Conservation (phyloP, 768 basidiomycete species). For the Candolleomyces aberdarensis region DNA sequence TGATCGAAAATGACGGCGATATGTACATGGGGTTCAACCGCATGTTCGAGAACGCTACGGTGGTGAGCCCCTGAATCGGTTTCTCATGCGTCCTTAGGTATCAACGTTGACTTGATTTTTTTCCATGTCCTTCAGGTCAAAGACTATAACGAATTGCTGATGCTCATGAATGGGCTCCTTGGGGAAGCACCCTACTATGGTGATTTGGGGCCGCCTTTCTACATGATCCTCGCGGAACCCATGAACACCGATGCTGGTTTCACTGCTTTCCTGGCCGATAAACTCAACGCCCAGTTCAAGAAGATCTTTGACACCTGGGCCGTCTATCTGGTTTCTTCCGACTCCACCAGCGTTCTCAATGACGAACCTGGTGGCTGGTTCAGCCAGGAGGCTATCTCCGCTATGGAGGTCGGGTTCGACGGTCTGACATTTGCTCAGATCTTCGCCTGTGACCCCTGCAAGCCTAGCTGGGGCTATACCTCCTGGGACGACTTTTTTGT, state of each 20-base stretch:
- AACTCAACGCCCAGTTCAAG: slow-evolving; percentile 16
- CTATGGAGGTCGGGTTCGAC: slow-evolving; percentile 2
- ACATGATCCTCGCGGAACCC: slow-evolving; percentile 11
- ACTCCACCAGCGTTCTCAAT: slow-evolving; percentile 37
- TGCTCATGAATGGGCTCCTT: not conserved
- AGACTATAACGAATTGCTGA: slow-evolving; percentile 5
- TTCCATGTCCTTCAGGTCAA: not conserved
- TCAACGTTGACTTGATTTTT: too few species aligned
- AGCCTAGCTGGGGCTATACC: slow-evolving; percentile 40
- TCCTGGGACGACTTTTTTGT: slow-evolving; percentile 60
- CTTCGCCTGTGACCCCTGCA: slow-evolving; percentile 37
- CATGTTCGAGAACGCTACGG: slow-evolving; percentile 24
- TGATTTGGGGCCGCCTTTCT: slow-evolving; percentile 5
- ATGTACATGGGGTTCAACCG: slow-evolving; percentile 30
- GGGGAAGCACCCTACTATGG: slow-evolving; percentile 2
- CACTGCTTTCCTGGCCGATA: slow-evolving; percentile 13
- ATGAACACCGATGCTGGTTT: slow-evolving; percentile 15
- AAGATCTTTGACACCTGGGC: slow-evolving; percentile 44
- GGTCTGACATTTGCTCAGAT: slow-evolving; percentile 29
- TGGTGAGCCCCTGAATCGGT: not conserved
- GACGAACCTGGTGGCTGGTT: slow-evolving; percentile 40
- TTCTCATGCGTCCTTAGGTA: not conserved
- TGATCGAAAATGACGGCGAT: slow-evolving; percentile 25
- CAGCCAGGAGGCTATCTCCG: slow-evolving; percentile 27
- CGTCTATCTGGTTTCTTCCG: slow-evolving; percentile 39